These are phyloP conservation scores for Backusella australiensis DNA, from an alignment of 192 early-diverging fungal genomes.

Conservation along the genomic window DNA sequence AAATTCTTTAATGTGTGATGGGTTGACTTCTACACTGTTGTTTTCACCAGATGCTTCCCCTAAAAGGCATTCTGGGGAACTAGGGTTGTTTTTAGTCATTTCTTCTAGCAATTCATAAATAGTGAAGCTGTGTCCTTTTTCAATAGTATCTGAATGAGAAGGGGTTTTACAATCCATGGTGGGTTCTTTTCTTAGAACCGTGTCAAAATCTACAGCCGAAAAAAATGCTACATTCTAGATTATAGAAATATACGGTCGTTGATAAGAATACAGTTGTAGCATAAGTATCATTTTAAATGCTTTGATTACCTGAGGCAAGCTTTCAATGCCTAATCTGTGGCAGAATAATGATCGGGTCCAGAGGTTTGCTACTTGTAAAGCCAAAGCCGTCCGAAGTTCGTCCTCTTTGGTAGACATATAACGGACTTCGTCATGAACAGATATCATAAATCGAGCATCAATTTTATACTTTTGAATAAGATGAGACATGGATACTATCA, in stretches of 20 bases:
- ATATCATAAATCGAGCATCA: slow-evolving; percentile 80
- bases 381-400: slow-evolving; percentile 67
- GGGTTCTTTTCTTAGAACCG: slow-evolving; percentile 89
- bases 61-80: background rate
- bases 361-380: slow-evolving; percentile 88
- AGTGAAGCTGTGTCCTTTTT: slow-evolving; percentile 48
- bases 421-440: slow-evolving; percentile 93
- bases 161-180: slow-evolving; percentile 85
- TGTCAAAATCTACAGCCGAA: slow-evolving; percentile 91
- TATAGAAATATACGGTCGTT: background rate
- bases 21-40: background rate
- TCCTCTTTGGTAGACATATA: slow-evolving; percentile 84
- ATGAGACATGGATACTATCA: slow-evolving; percentile 86
- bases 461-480: slow-evolving; percentile 76
- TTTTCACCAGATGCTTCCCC: background rate
- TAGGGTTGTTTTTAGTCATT: background rate
- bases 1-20: background rate
- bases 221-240: slow-evolving; percentile 80
- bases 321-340: slow-evolving; percentile 77
- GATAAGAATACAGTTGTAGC: background rate
- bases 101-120: slow-evolving; percentile 42
- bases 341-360: slow-evolving; percentile 93
- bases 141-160: slow-evolving; percentile 60
- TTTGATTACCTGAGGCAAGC: slow-evolving; percentile 72
- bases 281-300: background rate